Evolutionary conservation across 2,329 filamentous ascomycete genomes (phyloP).

Genomic region (Aspergillus felis): DNA sequence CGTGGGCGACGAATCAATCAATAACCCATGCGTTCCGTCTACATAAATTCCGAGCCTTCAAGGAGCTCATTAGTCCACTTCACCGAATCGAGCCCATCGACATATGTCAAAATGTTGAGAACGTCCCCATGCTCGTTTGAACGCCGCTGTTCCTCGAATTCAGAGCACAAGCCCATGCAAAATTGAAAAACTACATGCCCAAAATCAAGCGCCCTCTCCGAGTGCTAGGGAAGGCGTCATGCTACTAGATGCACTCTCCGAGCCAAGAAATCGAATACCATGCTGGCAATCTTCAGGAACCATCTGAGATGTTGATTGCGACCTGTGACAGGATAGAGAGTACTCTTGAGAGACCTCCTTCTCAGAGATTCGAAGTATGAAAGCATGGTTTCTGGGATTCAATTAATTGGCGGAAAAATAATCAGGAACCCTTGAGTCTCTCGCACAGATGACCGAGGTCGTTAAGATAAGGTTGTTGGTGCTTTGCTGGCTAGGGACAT

Average conservation of each 20-base stretch:
- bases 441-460: neutral
- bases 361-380: neutral
- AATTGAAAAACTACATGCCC: neutral
- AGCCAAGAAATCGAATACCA: neutral
- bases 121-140: neutral
- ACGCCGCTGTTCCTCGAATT: neutral
- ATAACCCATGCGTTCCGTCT: neutral
- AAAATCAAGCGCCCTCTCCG: neutral
- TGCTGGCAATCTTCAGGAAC: neutral
- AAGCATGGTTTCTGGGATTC: neutral
- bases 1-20: neutral
- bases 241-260: neutral
- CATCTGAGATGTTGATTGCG: neutral
- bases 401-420: neutral
- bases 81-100: neutral
- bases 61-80: neutral
- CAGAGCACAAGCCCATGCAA: neutral
- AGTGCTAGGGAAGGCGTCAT: neutral
- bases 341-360: neutral
- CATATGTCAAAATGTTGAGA: neutral
- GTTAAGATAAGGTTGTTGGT: neutral
- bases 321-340: neutral
- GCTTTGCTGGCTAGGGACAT: neutral
- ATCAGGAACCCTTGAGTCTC: neutral
- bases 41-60: neutral